phyloP scores from a whole-genome alignment of 805 yeast species.

The Hanseniaspora meyeri region DNA sequence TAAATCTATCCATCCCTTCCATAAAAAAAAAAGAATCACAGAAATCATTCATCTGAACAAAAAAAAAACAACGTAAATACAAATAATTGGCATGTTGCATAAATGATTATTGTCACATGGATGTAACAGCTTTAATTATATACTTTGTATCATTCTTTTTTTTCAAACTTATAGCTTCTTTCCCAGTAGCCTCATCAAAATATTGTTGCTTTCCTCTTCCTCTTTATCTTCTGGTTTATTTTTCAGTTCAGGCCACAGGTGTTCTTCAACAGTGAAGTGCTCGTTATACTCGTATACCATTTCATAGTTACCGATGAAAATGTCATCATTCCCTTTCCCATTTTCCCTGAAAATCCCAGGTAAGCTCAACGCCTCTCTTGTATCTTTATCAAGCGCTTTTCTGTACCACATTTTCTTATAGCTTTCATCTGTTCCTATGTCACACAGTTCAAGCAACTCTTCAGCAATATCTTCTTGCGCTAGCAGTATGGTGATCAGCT shows the following conservation, averaged over 20 bases:
- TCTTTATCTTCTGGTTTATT: neutral
- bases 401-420: constrained; percentile 79
- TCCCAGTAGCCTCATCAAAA: constrained; percentile 9
- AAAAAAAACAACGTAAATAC: neutral
- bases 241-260: constrained; percentile 8
- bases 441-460: constrained; percentile 31
- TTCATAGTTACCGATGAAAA: constrained; percentile 62
- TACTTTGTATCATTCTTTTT: too few relatives aligned
- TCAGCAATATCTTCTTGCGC: constrained; percentile 27
- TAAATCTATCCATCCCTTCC: neutral
- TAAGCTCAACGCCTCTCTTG: constrained; percentile 34
- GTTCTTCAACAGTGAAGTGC: constrained; percentile 45
- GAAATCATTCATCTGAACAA: too few relatives aligned
- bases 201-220: neutral
- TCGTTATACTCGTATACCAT: constrained; percentile 82
- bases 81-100: neutral
- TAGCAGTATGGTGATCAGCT: constrained; percentile 58
- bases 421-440: constrained; percentile 75
- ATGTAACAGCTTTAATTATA: too few relatives aligned
- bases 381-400: constrained; percentile 32
- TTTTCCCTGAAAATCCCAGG: constrained; percentile 81
- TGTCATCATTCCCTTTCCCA: constrained; percentile 40
- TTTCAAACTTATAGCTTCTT: neutral
- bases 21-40: neutral
- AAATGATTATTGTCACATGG: too few relatives aligned